Percentiles rank a stretch among this genome's conserved stretches.
Conservation (phyloP, 495 filamentous ascomycete genomes). For the Penicillium silybi region DNA sequence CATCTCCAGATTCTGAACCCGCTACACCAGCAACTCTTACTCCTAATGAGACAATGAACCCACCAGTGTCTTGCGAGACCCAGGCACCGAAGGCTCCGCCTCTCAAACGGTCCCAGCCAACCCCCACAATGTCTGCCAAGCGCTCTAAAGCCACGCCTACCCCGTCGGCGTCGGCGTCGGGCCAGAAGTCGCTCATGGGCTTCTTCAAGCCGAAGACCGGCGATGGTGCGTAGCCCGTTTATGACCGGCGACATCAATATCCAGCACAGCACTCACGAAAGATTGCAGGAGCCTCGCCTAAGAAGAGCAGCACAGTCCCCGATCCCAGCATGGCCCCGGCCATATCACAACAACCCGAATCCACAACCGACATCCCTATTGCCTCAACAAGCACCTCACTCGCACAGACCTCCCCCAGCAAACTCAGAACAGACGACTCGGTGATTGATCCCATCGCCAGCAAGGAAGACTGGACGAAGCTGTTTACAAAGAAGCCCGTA, state of each 20-base stretch:
- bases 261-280: neutral
- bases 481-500: slow-evolving; percentile 69
- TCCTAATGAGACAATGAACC: neutral
- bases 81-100: slow-evolving; percentile 12
- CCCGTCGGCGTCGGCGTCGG: slow-evolving; percentile 31
- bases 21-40: neutral
- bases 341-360: neutral
- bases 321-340: neutral
- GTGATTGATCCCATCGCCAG: slow-evolving; percentile 66
- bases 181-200: slow-evolving; percentile 73
- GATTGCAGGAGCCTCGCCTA: neutral
- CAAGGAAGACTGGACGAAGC: slow-evolving; percentile 81
- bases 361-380: neutral
- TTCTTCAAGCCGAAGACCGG: slow-evolving; percentile 64
- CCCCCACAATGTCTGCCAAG: slow-evolving; percentile 29
- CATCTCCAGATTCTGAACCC: neutral
- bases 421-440: slow-evolving; percentile 17
- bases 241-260: neutral
- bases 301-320: neutral
- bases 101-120: slow-evolving; percentile 30
- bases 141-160: slow-evolving; percentile 41
- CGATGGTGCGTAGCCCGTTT: neutral
- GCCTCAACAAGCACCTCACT: neutral
- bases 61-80: neutral
- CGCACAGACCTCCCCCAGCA: neutral